Evolutionary conservation across 441 rosid genomes (phyloP).

Genomic region (Gossypium davidsonii): DNA sequence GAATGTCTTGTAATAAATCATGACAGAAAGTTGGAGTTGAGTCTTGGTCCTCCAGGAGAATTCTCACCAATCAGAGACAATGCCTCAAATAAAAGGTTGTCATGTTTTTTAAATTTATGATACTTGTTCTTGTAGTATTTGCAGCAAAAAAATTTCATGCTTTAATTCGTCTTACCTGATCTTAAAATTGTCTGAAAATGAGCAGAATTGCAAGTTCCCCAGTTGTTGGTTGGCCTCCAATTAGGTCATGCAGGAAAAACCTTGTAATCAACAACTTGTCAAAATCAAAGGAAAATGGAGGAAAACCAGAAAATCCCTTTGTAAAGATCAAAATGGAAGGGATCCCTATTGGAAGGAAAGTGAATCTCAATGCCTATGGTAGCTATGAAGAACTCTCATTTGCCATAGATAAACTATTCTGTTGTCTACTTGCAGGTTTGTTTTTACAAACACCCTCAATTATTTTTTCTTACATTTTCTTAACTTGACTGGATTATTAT

Average conservation of each 20-base stretch:
- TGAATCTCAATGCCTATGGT: slow-evolving; percentile 59
- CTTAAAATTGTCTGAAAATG: no score
- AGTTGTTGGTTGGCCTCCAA: slow-evolving; percentile 98
- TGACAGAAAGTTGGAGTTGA: slow-evolving; percentile 34
- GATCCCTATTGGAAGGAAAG: slow-evolving; percentile 91
- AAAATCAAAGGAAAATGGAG: slow-evolving; percentile 35
- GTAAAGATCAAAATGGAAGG: slow-evolving; percentile 96
- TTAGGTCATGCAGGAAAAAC: slow-evolving; percentile 76
- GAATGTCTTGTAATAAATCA: slow-evolving; percentile 13
- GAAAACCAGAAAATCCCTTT: slow-evolving; percentile 26
- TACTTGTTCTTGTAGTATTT: no score
- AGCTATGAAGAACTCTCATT: slow-evolving; percentile 68
- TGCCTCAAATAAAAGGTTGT: slow-evolving; percentile 18
- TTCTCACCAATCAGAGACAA: background rate
- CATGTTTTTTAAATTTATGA: background rate
- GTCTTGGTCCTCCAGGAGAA: slow-evolving; percentile 40
- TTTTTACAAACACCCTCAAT: background rate
- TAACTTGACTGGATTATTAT: background rate
- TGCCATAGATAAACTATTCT: slow-evolving; percentile 75
- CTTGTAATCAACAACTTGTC: slow-evolving; percentile 53
- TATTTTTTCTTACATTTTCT: background rate
- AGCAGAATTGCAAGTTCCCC: slow-evolving; percentile 72
- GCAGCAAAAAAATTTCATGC: no score
- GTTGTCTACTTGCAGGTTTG: slow-evolving; percentile 83
- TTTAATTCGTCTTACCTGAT: no score